Evolutionary conservation across 495 filamentous ascomycete genomes (phyloP).

Genomic region (Tuber melanosporum): DNA sequence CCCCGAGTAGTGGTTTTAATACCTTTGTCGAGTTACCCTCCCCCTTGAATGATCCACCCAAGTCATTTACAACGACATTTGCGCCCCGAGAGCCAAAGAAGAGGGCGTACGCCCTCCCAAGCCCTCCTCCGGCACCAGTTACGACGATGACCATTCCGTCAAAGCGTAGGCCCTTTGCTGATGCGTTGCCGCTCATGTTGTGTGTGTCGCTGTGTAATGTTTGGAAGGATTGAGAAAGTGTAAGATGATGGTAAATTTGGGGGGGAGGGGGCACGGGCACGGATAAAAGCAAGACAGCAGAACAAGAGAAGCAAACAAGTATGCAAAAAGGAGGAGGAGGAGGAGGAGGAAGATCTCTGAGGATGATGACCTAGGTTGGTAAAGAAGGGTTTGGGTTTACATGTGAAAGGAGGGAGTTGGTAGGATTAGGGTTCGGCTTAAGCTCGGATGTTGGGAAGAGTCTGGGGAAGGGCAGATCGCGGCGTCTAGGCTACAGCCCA

Average conservation of each 20-base stretch:
- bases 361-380: constrained; percentile 14
- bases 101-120: constrained; percentile 84
- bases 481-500: too few relatives aligned
- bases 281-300: constrained; percentile 15
- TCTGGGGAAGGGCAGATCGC: constrained; percentile 9
- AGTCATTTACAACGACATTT: constrained; percentile 95
- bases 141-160: constrained; percentile 96
- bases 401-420: constrained; percentile 42
- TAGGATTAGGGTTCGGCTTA: constrained; percentile 21
- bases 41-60: constrained; percentile 89
- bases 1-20: neutral
- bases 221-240: neutral
- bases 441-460: constrained; percentile 28
- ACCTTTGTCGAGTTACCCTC: constrained; percentile 87
- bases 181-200: constrained; percentile 29
- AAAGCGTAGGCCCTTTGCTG: constrained; percentile 60
- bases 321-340: constrained; percentile 14
- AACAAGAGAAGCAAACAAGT: constrained; percentile 15
- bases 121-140: constrained; percentile 89
- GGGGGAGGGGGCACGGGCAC: constrained; percentile 3
- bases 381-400: constrained; percentile 39
- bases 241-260: neutral
- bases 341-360: constrained; percentile 31
- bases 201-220: constrained; percentile 10
- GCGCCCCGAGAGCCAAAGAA: constrained; percentile 91